A percentile compares a stretch with the other conserved stretches of the same genome.
Conservation (phyloP, 2,329 filamentous ascomycete species). For the Teratosphaeria zuluensis region DNA sequence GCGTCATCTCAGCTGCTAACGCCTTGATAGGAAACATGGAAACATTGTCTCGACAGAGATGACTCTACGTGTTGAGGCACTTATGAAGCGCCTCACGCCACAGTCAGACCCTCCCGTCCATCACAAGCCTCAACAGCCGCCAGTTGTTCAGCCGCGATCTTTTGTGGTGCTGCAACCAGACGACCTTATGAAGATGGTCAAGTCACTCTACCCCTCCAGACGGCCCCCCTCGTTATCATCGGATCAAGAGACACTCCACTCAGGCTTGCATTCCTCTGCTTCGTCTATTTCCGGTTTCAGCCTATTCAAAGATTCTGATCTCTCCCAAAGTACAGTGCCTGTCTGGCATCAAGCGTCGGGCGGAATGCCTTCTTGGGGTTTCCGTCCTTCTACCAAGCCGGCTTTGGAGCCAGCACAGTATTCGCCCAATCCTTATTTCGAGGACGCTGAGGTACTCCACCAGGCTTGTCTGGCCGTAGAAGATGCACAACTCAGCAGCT, state of each 20-base stretch:
- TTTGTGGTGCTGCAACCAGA: slow-evolving; percentile 50
- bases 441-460: background rate
- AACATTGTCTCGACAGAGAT: slow-evolving; percentile 54
- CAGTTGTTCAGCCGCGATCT: background rate
- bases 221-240: slow-evolving; percentile 50
- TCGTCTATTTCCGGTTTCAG: slow-evolving; percentile 42
- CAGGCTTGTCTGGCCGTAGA: background rate
- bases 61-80: slow-evolving; percentile 60
- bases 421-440: background rate
- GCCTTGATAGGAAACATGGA: slow-evolving; percentile 42
- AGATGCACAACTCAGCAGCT: background rate
- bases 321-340: background rate
- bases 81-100: slow-evolving; percentile 52
- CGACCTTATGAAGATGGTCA: slow-evolving; percentile 70
- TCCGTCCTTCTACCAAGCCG: background rate
- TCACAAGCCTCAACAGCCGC: background rate
- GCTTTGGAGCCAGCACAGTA: background rate
- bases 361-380: background rate
- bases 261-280: slow-evolving; percentile 36
- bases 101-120: slow-evolving; percentile 5
- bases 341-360: background rate
- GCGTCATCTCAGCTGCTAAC: background rate
- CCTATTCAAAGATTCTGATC: slow-evolving; percentile 32
- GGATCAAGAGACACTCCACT: slow-evolving; percentile 38
- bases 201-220: slow-evolving; percentile 71